Percentiles rank a stretch among this genome's conserved stretches.
Evolutionary conservation across 2,329 filamentous ascomycete genomes (phyloP).

Genomic region (Epichloe brachyelytri): DNA sequence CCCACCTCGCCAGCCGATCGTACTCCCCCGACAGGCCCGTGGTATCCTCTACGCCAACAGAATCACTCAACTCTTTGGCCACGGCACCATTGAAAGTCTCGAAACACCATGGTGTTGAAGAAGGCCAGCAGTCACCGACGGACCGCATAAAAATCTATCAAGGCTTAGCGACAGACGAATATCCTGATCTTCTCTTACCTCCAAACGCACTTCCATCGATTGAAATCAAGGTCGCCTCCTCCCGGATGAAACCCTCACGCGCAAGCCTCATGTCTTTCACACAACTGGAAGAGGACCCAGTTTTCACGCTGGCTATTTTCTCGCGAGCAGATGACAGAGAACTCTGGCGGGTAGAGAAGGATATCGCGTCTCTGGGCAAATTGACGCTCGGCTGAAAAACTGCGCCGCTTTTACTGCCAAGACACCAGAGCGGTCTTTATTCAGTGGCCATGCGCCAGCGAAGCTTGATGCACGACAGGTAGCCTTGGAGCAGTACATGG

Average conservation of each 20-base stretch:
- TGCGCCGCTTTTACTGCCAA: constrained; percentile 58
- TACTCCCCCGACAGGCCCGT: constrained; percentile 57
- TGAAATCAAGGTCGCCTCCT: constrained; percentile 78
- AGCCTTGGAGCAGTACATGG: constrained; percentile 75
- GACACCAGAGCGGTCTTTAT: constrained; percentile 74
- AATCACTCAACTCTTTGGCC: constrained; percentile 3
- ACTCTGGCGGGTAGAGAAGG: constrained; percentile 91
- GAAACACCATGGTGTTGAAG: constrained; percentile 2
- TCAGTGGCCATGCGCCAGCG: constrained; percentile 84
- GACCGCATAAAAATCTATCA: constrained; percentile 50
- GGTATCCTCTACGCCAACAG: constrained; percentile 31
- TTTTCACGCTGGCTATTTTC: constrained; percentile 81
- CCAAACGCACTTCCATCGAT: constrained; percentile 83
- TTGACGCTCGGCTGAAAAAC: constrained; percentile 68
- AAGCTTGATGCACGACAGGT: constrained; percentile 78
- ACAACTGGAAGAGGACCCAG: constrained; percentile 77
- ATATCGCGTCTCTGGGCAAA: constrained; percentile 65
- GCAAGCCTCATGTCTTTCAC: constrained; percentile 71
- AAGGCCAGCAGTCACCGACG: constrained; percentile 12
- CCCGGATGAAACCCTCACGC: constrained; percentile 83
- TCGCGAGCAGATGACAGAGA: constrained; percentile 64
- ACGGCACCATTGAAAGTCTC: constrained; percentile 2
- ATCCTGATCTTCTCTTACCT: constrained; percentile 71
- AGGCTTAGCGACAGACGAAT: constrained; percentile 73
- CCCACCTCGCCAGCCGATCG: constrained; percentile 59